Percentiles rank a stretch among this genome's conserved stretches.
Evolutionary conservation across 805 yeast genomes (phyloP).

Genomic region (Suhomyces kilbournensis): DNA sequence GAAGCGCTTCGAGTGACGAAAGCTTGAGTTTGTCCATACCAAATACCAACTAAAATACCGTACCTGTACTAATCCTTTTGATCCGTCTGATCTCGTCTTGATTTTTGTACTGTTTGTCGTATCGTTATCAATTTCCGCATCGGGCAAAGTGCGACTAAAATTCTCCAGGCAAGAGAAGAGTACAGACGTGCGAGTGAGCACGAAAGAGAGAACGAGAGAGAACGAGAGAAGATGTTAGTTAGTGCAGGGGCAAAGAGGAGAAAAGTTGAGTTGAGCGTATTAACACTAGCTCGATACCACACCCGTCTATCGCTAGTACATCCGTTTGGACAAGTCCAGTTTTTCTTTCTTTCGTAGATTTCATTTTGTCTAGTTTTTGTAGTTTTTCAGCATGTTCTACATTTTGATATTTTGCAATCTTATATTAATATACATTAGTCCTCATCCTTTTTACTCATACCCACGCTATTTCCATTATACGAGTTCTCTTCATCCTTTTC

Average conservation of each 20-base stretch:
- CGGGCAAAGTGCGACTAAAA: neutral
- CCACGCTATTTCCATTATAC: slow-evolving; percentile 56
- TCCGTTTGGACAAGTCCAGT: neutral
- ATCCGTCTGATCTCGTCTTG: neutral
- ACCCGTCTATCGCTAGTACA: too few relatives aligned
- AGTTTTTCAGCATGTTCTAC: neutral
- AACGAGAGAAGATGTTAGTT: too few relatives aligned
- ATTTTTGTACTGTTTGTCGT: neutral
- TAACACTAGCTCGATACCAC: too few relatives aligned
- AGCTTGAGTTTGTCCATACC: slow-evolving; percentile 1
- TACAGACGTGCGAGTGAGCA: too few relatives aligned
- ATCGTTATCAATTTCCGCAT: neutral
- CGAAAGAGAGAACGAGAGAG: neutral
- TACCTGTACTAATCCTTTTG: neutral
- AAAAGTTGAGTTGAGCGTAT: too few relatives aligned
- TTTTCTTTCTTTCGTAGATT: too few relatives aligned
- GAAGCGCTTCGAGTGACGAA: slow-evolving; percentile 18
- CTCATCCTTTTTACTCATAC: slow-evolving; percentile 48
- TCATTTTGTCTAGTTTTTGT: neutral
- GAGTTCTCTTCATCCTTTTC: slow-evolving; percentile 11
- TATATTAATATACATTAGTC: slow-evolving; percentile 7
- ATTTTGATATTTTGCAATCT: neutral
- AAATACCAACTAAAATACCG: too few relatives aligned
- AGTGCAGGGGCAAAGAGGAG: too few relatives aligned
- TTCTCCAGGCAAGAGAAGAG: neutral